These are phyloP conservation scores for Suillus subalutaceus DNA, from an alignment of 768 basidiomycete species.

Conservation along the genomic window DNA sequence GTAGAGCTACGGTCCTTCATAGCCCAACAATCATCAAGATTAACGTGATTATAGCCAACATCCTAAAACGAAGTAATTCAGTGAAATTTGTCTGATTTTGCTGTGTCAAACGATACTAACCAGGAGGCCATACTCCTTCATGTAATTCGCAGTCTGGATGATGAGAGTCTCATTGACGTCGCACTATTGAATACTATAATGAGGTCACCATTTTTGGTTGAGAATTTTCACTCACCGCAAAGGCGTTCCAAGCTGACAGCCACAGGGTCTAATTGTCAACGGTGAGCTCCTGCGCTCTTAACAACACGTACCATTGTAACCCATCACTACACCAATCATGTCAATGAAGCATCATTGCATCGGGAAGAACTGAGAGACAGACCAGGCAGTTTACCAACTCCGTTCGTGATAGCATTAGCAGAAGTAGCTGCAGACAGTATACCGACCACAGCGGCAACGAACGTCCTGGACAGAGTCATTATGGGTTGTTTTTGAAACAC, in stretches of 20 bases:
- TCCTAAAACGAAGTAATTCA: conserved; percentile 38
- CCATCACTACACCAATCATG: conserved; percentile 26
- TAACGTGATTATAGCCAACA: conserved; percentile 59
- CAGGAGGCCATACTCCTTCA: conserved; percentile 54
- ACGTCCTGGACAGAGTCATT: conserved; percentile 18
- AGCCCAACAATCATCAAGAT: conserved; percentile 68
- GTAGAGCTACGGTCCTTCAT: conserved; percentile 51
- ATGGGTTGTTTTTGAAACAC: neutral
- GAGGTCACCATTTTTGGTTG: neutral
- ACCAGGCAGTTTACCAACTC: conserved; percentile 36
- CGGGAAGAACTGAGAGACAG: neutral
- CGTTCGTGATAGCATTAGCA: conserved; percentile 28
- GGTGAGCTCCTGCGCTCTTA: neutral
- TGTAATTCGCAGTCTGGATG: conserved; percentile 49
- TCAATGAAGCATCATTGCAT: conserved; percentile 11
- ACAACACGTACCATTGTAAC: conserved; percentile 30
- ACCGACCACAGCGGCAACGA: conserved; percentile 10
- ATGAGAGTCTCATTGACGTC: conserved; percentile 57
- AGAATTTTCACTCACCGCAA: conserved; percentile 44
- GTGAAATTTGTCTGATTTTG: conserved; percentile 9
- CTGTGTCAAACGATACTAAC: conserved; percentile 29
- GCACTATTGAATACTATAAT: conserved; percentile 42
- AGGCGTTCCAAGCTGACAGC: conserved; percentile 65
- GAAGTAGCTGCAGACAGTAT: conserved; percentile 18
- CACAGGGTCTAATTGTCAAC: conserved; percentile 7